These are phyloP conservation scores for Fusarium sp. DNA, from an alignment of 2,329 filamentous ascomycete species.

Conservation along the genomic window DNA sequence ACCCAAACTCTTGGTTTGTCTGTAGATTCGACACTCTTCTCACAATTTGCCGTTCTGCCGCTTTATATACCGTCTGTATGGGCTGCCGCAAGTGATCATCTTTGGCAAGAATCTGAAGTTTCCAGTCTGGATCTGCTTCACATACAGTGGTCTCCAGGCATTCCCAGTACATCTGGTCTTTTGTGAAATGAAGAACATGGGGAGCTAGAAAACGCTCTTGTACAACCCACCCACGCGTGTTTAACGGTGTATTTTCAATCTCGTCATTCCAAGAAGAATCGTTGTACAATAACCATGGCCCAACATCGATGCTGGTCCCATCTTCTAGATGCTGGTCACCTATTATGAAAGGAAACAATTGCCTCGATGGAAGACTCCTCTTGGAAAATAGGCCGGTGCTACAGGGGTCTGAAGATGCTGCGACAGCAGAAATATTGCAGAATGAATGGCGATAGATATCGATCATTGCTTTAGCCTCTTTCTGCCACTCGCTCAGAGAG, in stretches of 20 bases:
- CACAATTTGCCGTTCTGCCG: not conserved
- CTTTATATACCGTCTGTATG: not conserved
- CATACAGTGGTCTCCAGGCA: not conserved
- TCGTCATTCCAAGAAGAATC: not conserved
- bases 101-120: not conserved
- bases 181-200: rapidly evolving
- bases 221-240: not conserved
- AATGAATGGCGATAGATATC: not conserved
- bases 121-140: not conserved
- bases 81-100: rapidly evolving
- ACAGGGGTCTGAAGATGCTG: not conserved
- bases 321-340: rapidly evolving
- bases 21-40: not conserved
- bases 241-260: rapidly evolving
- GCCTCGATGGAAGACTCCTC: not conserved
- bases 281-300: not conserved
- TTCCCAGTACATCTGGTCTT: not conserved
- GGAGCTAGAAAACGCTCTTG: not conserved
- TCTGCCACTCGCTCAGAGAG: not conserved
- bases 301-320: rapidly evolving
- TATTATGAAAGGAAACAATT: not conserved
- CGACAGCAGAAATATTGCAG: not conserved
- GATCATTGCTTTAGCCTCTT: rapidly evolving
- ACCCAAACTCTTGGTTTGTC: rapidly evolving
- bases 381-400: not conserved